A percentile compares a stretch with the other conserved stretches of the same genome.
These are phyloP conservation scores for Mortierella sp. DNA, from an alignment of 371 early-diverging fungal species.

Conservation along the genomic window DNA sequence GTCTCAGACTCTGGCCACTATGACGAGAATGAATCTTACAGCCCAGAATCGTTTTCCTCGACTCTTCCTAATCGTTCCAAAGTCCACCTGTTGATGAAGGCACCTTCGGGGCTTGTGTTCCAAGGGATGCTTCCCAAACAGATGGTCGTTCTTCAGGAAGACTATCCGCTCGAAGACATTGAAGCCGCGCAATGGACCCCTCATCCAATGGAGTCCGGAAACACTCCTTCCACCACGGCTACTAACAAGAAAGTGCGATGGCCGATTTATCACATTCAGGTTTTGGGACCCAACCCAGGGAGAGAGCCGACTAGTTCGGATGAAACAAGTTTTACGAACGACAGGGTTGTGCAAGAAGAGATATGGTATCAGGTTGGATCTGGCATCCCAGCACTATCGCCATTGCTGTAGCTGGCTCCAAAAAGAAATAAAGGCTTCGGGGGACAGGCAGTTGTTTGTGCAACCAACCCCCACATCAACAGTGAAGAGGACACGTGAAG, in stretches of 20 bases:
- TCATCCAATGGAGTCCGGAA: not conserved
- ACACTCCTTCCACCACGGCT: not conserved
- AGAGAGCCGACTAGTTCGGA: not conserved
- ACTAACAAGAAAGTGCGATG: slow-evolving; percentile 20
- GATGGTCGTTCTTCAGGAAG: slow-evolving; percentile 24
- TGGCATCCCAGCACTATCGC: slow-evolving; percentile 28
- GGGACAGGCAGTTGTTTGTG: too few relatives aligned
- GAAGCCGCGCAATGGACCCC: not conserved
- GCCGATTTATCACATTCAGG: slow-evolving; percentile 38
- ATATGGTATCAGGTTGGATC: slow-evolving; percentile 44
- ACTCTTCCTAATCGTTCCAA: slow-evolving; percentile 13
- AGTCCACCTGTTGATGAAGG: slow-evolving; percentile 31
- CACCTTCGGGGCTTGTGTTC: slow-evolving; percentile 18
- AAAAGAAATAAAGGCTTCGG: too few relatives aligned
- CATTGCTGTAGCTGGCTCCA: slow-evolving; percentile 16
- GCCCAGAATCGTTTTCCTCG: not conserved
- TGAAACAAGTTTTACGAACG: not conserved
- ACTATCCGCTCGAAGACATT: slow-evolving; percentile 10
- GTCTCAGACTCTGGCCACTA: not conserved
- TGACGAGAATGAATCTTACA: not conserved
- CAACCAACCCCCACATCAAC: too few relatives aligned
- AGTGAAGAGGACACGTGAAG: too few relatives aligned
- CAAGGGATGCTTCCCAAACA: slow-evolving; percentile 36
- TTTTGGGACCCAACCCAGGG: slow-evolving; percentile 12
- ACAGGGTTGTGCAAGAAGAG: not conserved